phyloP scores from a whole-genome alignment of 176 grass and related monocot species.

The Paspalum notatum region DNA sequence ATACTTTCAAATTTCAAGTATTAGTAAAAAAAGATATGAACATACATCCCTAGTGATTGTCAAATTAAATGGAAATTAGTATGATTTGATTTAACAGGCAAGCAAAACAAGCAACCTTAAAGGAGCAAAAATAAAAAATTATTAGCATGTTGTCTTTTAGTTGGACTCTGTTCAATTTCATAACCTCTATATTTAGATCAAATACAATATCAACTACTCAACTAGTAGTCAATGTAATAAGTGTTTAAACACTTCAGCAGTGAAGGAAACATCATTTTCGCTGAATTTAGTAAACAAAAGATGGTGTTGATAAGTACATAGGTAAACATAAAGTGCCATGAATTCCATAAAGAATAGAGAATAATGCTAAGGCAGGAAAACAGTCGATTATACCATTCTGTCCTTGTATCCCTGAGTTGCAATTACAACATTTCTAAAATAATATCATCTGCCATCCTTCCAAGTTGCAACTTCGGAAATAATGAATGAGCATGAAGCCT shows the following conservation, averaged over 20 bases:
- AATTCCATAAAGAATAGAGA: slow-evolving; percentile 5
- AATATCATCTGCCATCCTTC: background rate
- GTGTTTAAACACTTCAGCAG: background rate
- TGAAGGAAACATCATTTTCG: background rate
- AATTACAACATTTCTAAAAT: background rate
- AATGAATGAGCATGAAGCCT: background rate
- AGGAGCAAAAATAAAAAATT: background rate
- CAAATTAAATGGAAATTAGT: slow-evolving; percentile 15
- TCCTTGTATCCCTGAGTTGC: background rate
- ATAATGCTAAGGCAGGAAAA: background rate
- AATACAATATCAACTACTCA: background rate
- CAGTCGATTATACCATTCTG: background rate
- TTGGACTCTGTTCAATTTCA: background rate
- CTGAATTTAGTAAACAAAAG: background rate
- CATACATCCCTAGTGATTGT: background rate
- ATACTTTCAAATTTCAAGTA: background rate
- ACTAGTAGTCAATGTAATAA: background rate
- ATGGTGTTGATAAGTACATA: background rate
- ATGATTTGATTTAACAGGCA: background rate
- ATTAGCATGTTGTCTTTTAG: background rate
- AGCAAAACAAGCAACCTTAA: background rate
- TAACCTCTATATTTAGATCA: background rate
- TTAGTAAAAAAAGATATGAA: background rate
- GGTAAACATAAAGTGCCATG: background rate
- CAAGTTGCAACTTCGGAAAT: background rate